Base-by-base conservation (phyloP, 2,329 filamentous ascomycete species). In the Colletotrichum aenigma region DNA sequence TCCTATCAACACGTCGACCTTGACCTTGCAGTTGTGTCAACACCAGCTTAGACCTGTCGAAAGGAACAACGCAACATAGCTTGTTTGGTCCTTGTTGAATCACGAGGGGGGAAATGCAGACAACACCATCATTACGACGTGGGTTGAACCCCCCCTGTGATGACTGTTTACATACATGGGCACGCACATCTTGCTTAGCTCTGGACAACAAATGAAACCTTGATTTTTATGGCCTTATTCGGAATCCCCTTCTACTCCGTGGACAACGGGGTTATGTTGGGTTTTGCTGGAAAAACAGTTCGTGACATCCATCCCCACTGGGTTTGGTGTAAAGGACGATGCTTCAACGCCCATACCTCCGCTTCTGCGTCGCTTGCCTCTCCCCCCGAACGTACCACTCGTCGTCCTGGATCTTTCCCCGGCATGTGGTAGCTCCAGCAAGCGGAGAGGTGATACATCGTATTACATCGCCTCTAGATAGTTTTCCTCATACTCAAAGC, bases 401-500 rank as follows among this genome's bases (percentile, higher is more conserved):
- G 9, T 32, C 13, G 12, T 32, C 12, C 58, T 30, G 18, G 16
- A 28, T 55, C n/a, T 38, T 24, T 67, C 13, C 65, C 65, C 26
- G 26, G 21, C 13, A 28, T 38, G 28, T 24, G 38, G 48, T 38
- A 24, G 24, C 24, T 34, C 7, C 15, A 28, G 21, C n/a, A 30
- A 13, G 32, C 16, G 34, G 26, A 24, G 55, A 48, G 32, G 65
- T 26, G 18, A 18, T 34, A 34, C 32, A 55, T 52, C 28, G n/a
- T 62, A 21, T 64, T 34, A 65, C 66, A 48, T 26, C 60, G 58
- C 34, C 58, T 52, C 24, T 30, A 32, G 21, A 26, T 52, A 71
- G 26, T 28, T 10, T 28, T 18, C n/a, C n/a, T 15, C 16, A 48
- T 48, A 10, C 38, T 80, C 81, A 86, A 70, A 85, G 79, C 80